Base-by-base conservation (phyloP, 2,329 filamentous ascomycete species). In the Talaromyces sp. region DNA sequence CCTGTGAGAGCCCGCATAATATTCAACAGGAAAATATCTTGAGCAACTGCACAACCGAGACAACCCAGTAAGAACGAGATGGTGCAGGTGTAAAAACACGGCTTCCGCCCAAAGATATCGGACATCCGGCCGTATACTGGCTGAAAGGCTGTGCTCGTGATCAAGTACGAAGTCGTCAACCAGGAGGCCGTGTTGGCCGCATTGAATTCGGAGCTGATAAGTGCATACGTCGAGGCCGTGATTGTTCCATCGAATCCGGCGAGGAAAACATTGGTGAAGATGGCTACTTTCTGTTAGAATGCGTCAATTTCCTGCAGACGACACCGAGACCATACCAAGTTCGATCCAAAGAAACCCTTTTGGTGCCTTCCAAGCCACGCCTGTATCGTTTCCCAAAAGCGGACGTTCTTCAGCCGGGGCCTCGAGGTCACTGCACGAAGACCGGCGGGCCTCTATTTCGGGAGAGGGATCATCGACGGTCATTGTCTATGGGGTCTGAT, bases 81-180 rank as follows among this genome's bases (percentile, higher is more conserved):
- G n/a, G 88, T 80, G 1, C 84, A 84, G 11, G 82, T 81, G 11
- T 92, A 76, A 67, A 90, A 92, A 1, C 88, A 81, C 19, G 80
- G 77, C 62, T 74, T 68, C 15, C 76, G 77, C 11, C 90, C 90
- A 60, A 92, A 75, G 0, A 88, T 86, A 73, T 93, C 90, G 1
- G 88, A 91, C 8, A 92, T 75, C 1, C 90, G 82, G 3, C 89
- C 90, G 63, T 90, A 84, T 1, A 93, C 76, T 1, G 90, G 89
- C 74, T 92, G 89, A 62, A 91, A 88, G 8, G 87, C 85, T 64
- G 52, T 86, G 81, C 69, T 88, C 76, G 70, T 88, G 39, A 88
- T 86, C 75, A 88, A 82, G 68, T 88, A 86, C 0, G 85, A 87
- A 63, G 87, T 88, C 47, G 83, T 84, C 55, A 88, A 67, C 70